Evolutionary conservation across 768 basidiomycete species (phyloP), one percentile per base, ranked within the genome.

Genomic region (Podaxis pistillaris): DNA sequence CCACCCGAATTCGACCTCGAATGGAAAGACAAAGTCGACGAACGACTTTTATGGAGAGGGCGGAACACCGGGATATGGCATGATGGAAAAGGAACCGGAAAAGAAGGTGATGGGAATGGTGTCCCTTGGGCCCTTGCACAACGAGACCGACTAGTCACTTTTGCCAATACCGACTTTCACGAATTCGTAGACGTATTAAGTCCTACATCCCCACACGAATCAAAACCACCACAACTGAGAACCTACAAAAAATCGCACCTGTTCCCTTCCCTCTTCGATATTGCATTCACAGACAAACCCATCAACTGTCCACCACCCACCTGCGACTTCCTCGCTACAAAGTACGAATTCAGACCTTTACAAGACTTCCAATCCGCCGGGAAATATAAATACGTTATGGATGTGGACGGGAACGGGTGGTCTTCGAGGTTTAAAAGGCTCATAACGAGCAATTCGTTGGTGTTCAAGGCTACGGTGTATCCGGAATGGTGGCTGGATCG

Each of bases 11-110:
- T 65, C 5, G 82, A 88, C 68, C 78, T 84, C 4, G 77, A 77
- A 0, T 93, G 89, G 87, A 80, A 82, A 1, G 75, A 81, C 56
- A 89, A 86, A 72, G 62, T 69, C 1, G 82, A 88, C 66, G 81
- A 84, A 60, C 69, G 82, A 33, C 61, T 91, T 51, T 78, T 84
- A 56, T 93, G 91, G 91, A 75, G 91, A 24, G 91, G 91, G 3
- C 82, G 83, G 30, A 90, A 86, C 28, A 91, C 89, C 3, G 90
- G 90, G 26, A 87, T 85, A 1, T 78, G 73, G 70, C 82, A 82
- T 57, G 64, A 51, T 4, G 46, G 55, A 1, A 44, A 26, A 36
- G 56, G 56, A 4, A 71, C 70, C 2, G 63, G 49, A 5, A 67
- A 2, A 62, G 70, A 7, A 71, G 73, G 40, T 67, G 75, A 40